Percentiles rank a stretch among this genome's conserved stretches.
phyloP scores from a whole-genome alignment of 2,329 filamentous ascomycete species.

The Teratosphaeria nubilosa region DNA sequence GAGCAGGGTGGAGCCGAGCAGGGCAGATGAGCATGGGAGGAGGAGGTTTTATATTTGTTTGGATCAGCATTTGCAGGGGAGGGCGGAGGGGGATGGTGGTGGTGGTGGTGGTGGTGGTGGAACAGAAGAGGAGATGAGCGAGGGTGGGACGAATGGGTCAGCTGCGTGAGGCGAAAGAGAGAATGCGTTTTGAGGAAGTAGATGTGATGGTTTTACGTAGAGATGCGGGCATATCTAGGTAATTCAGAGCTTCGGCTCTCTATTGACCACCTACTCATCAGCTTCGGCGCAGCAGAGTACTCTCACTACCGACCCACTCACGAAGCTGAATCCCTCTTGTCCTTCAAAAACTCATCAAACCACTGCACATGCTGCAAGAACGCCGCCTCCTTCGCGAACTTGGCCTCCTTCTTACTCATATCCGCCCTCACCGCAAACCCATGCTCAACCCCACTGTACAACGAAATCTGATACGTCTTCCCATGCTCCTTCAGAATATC shows the following conservation, averaged over 20 bases:
- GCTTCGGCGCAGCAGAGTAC: background rate
- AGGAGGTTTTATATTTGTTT: slow-evolving; percentile 10
- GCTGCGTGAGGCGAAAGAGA: background rate
- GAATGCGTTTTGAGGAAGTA: background rate
- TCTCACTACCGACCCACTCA: background rate
- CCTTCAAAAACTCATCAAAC: slow-evolving; percentile 57
- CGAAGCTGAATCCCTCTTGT: slow-evolving; percentile 6
- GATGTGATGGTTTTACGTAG: background rate
- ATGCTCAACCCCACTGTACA: slow-evolving; percentile 62
- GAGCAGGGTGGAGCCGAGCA: slow-evolving; percentile 6
- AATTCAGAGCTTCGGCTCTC: slow-evolving; percentile 1
- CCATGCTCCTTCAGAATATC: slow-evolving; percentile 45
- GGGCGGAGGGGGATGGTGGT: background rate
- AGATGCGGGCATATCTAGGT: background rate
- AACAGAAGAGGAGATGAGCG: background rate
- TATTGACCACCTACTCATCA: slow-evolving; percentile 1
- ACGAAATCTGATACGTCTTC: slow-evolving; percentile 62
- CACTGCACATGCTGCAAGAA: slow-evolving; percentile 68
- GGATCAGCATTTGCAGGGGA: background rate
- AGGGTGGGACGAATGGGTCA: background rate
- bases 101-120: background rate
- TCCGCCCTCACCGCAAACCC: slow-evolving; percentile 67
- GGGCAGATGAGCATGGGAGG: slow-evolving; percentile 14
- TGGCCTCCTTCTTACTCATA: slow-evolving; percentile 43
- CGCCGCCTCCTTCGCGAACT: slow-evolving; percentile 70